Base-by-base conservation (phyloP, 192 early-diverging fungal genomes). In the Backusella psychrophila region DNA sequence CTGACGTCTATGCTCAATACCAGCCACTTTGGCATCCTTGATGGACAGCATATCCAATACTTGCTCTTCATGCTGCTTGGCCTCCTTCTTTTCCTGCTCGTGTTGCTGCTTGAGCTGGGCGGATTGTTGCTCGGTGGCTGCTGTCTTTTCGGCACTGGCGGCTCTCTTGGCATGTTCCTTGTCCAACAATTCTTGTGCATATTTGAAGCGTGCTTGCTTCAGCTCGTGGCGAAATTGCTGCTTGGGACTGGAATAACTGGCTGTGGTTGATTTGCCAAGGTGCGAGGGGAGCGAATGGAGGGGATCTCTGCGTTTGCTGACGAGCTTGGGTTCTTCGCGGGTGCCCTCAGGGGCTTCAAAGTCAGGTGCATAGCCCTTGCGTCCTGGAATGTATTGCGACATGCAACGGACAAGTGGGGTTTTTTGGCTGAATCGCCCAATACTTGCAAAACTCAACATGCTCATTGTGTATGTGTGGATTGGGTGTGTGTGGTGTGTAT, bases 161-260 rank as follows among this genome's bases (percentile, higher is more conserved):
- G 68, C 59, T 38, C 73, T 44, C 68, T 69, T 71, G 49, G 74
- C 69, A 14, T 66, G 72, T 19, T 83, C 75, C 14, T 66, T 59
- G 42, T 79, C 29, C 65, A 83, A 71, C 34, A 83, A 71, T 75
- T 83, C 82, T n/a, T 74, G 75, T 26, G 77, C 77, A 66, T 83
- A 83, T 19, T 73, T 26, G 39, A 65, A 59, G 31, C 82, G 82
- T 31, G 52, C 53, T 2, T 49, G 44, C 21, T 75, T 78, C 5
- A 83, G 34, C 12, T 76, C 75, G 44, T 83, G 78, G 6, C 78
- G 75, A 36, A 75, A 74, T 15, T 53, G 49, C 11, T 80, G 69
- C 72, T 75, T 72, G 29, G 68, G 41, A 4, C 75, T 75, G 29
- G 69, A 46, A n/a, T 35, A 72, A 4, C 52, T 36, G 23, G 36